These are phyloP conservation scores for Candida easanensis DNA, from an alignment of 805 yeast species.

Conservation along the genomic window DNA sequence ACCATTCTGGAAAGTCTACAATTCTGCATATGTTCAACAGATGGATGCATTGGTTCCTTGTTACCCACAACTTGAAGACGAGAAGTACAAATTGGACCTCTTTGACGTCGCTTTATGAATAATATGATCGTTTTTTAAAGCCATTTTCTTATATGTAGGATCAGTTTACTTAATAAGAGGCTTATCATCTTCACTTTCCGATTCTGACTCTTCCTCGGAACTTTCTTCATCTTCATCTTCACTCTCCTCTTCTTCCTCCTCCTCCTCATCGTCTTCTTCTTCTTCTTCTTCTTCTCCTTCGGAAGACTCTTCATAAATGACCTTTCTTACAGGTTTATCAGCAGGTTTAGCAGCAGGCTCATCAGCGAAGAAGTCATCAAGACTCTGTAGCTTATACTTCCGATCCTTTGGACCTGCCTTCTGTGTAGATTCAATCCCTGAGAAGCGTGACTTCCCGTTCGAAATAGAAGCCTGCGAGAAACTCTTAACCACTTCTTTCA, in stretches of 20 bases:
- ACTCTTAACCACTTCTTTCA: constrained; percentile 38
- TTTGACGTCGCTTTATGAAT: constrained; percentile 17
- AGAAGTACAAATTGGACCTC: constrained; percentile 18
- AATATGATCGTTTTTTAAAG: too few relatives aligned
- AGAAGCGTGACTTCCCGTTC: not conserved
- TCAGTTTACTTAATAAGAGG: not conserved
- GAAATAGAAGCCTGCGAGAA: constrained; percentile 11
- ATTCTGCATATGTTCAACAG: constrained; percentile 68
- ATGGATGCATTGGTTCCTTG: constrained; percentile 78
- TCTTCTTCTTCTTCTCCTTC: constrained; percentile 31
- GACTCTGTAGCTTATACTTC: constrained; percentile 63
- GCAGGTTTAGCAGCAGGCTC: constrained; percentile 28
- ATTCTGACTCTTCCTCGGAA: constrained; percentile 7
- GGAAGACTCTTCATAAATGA: constrained; percentile 23
- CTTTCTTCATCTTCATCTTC: constrained; percentile 9
- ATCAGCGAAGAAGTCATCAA: constrained; percentile 81
- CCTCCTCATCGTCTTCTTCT: constrained; percentile 26
- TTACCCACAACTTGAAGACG: constrained; percentile 59
- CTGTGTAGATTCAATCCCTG: constrained; percentile 2
- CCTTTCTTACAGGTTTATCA: constrained; percentile 9
- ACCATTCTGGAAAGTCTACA: constrained; percentile 84
- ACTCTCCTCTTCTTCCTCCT: constrained; percentile 15
- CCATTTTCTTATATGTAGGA: too few relatives aligned
- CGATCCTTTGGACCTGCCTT: constrained; percentile 23
- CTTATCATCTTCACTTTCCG: constrained; percentile 2